A percentile compares a stretch with the other conserved stretches of the same genome.
Evolutionary conservation across 345 rosid genomes (phyloP).

Genomic region (Abelmoschus esculentus): DNA sequence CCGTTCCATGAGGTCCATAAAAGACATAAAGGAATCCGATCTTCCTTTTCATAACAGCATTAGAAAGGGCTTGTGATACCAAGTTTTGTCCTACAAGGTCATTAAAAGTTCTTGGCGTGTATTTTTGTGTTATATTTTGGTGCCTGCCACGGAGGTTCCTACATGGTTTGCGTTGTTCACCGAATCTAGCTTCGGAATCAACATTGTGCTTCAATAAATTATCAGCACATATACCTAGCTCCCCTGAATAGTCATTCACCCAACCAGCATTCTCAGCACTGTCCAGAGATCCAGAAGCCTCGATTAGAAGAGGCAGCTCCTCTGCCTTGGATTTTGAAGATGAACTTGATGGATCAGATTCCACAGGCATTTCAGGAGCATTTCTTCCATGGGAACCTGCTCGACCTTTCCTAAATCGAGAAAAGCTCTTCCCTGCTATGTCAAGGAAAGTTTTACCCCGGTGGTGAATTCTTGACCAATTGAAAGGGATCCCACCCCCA

Average conservation of each 20-base stretch:
- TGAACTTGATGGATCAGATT: constrained; percentile 51
- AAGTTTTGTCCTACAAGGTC: constrained; percentile 86
- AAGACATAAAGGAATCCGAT: constrained; percentile 85
- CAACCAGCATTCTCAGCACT: constrained; percentile 59
- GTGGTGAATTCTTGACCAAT: constrained; percentile 95
- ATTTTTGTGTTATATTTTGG: constrained; percentile 78
- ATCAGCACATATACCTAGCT: constrained; percentile 81
- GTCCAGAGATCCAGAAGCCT: constrained; percentile 52
- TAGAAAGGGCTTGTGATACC: constrained; percentile 79
- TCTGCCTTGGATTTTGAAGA: constrained; percentile 44
- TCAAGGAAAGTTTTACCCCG: constrained; percentile 75
- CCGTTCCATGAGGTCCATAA: constrained; percentile 96
- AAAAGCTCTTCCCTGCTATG: constrained; percentile 87
- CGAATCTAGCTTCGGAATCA: constrained; percentile 75
- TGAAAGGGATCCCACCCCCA: constrained; percentile 93
- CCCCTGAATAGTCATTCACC: constrained; percentile 92
- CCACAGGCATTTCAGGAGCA: constrained; percentile 47
- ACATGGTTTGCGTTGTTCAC: constrained; percentile 30
- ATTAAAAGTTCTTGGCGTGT: constrained; percentile 64
- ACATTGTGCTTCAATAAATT: constrained; percentile 57
- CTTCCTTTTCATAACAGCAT: constrained; percentile 65
- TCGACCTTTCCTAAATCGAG: constrained; percentile 49
- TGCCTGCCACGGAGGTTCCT: constrained; percentile 41
- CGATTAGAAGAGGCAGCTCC: constrained; percentile 64
- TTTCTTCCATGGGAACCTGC: constrained; percentile 44